Evolutionary conservation across 2,329 filamentous ascomycete genomes (phyloP).

Genomic region (Calycina marina): DNA sequence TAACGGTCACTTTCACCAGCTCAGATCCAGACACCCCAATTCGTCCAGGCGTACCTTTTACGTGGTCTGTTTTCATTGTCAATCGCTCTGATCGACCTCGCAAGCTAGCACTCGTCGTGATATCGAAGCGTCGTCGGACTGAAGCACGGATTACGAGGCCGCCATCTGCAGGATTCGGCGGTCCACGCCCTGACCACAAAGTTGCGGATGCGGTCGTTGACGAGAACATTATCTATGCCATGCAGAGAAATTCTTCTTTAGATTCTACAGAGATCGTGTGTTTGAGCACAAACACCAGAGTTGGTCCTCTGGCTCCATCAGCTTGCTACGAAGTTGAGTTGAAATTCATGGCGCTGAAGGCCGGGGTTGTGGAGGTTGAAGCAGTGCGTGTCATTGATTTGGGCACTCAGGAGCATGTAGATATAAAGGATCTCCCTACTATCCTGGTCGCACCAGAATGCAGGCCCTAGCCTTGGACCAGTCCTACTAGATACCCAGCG

Average conservation of each 20-base stretch:
- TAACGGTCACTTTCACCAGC: slow-evolving; percentile 61
- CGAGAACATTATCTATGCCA: slow-evolving; percentile 55
- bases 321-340: slow-evolving; percentile 63
- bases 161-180: slow-evolving; percentile 32
- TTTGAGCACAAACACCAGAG: slow-evolving; percentile 57
- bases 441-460: slow-evolving; percentile 40
- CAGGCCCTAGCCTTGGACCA: too few relatives aligned
- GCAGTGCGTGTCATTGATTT: slow-evolving; percentile 61
- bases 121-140: slow-evolving; percentile 48
- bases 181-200: slow-evolving; percentile 21
- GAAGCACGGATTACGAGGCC: slow-evolving; percentile 31
- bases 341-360: slow-evolving; percentile 51
- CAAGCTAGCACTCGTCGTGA: slow-evolving; percentile 54
- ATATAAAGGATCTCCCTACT: slow-evolving; percentile 59
- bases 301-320: slow-evolving; percentile 57
- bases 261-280: slow-evolving; percentile 58
- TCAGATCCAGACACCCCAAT: slow-evolving; percentile 43
- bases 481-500: background rate
- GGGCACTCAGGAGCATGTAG: slow-evolving; percentile 59
- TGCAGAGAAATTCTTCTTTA: slow-evolving; percentile 49
- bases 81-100: slow-evolving; percentile 50
- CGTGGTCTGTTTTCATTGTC: slow-evolving; percentile 61
- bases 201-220: slow-evolving; percentile 55
- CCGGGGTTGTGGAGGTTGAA: slow-evolving; percentile 57
- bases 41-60: slow-evolving; percentile 50